Evolutionary conservation across 768 basidiomycete genomes (phyloP), one percentile per base, ranked within the genome.

Genomic region (Phanerochaete sordida): DNA sequence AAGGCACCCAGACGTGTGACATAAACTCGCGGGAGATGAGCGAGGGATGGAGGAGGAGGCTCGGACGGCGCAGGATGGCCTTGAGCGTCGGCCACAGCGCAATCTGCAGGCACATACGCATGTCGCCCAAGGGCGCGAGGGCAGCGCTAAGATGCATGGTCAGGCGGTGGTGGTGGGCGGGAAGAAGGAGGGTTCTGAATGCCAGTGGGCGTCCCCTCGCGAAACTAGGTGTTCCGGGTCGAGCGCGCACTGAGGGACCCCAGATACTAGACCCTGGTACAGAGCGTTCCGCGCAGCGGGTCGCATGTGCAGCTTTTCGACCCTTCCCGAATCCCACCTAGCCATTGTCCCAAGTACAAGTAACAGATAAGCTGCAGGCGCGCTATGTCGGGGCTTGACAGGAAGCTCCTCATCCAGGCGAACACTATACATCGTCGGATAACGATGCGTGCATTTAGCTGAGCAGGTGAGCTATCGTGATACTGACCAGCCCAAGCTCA

Each of bases 11-110:
- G 1, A 88, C 75, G 39, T 81, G 68, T 4, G 77, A 70, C 79
- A 88, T 85, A 69, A 88, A 86, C 27, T 82, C 64, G 30, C 74
- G 76, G 2, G 84, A 84, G 35, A 88, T 49, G 2, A 69, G 69
- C 2, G 49, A 35, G 0, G 85, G 85, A 0, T 67, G 68, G 11
- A 86, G 60, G 24, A 87, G 65, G 3, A 88, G 65, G 0, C 66
- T 67, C 0, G 87, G 88, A 0, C 66, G 61, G 11, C 53, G 52
- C 24, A 74, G 65, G 26, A 87, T 58, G 1, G 74, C 75, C 8
- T 62, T 61, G 19, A 85, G 30, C 0, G 86, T 86, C 0, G 79
- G 85, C 30, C 75, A n/a, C 73, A 74, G 57, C 65, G 81, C 67
- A 63, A 64, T 8, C 62, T 64, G 59, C 3, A 85, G 30, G 0